Conservation (phyloP, 2,329 filamentous ascomycete genomes). For the Aspergillus sojae region DNA sequence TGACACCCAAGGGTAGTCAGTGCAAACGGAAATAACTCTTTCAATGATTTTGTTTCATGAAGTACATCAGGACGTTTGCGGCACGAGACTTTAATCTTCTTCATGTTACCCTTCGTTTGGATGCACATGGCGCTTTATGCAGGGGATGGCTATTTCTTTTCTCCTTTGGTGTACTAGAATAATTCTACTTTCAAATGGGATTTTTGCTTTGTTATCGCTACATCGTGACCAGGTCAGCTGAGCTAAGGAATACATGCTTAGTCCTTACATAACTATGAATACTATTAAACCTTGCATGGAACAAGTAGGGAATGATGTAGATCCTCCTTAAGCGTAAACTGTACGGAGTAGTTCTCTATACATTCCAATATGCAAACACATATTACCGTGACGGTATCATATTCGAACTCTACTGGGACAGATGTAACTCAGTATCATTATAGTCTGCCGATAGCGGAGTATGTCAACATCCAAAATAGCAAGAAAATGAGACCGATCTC, state of each 20-base stretch:
- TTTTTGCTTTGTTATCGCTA: not conserved
- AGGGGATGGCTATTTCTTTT: conserved; percentile 16
- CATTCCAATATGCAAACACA: not conserved
- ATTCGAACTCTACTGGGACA: not conserved
- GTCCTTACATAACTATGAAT: too few relatives aligned
- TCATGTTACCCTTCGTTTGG: conserved; percentile 11
- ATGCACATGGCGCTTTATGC: conserved; percentile 30
- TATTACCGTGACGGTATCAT: not conserved
- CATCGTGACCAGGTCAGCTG: not conserved
- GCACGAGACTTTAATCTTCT: conserved; percentile 11
- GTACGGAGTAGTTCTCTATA: not conserved
- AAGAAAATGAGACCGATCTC: too few relatives aligned
- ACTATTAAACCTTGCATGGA: not conserved
- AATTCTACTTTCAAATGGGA: conserved; percentile 8
- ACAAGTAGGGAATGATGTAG: not conserved
- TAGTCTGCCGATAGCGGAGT: too few relatives aligned
- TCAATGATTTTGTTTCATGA: conserved; percentile 8
- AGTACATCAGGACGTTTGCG: conserved; percentile 13
- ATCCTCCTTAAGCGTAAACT: not conserved
- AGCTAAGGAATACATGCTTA: not conserved
- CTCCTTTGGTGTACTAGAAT: conserved; percentile 30
- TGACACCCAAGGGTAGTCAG: conserved; percentile 5
- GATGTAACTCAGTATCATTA: not conserved
- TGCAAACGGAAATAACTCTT: conserved; percentile 5
- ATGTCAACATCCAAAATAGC: too few relatives aligned